A percentile compares a stretch with the other conserved stretches of the same genome.
These are phyloP conservation scores for Saitozyma sp. DNA, from an alignment of 768 basidiomycete species.

Conservation along the genomic window DNA sequence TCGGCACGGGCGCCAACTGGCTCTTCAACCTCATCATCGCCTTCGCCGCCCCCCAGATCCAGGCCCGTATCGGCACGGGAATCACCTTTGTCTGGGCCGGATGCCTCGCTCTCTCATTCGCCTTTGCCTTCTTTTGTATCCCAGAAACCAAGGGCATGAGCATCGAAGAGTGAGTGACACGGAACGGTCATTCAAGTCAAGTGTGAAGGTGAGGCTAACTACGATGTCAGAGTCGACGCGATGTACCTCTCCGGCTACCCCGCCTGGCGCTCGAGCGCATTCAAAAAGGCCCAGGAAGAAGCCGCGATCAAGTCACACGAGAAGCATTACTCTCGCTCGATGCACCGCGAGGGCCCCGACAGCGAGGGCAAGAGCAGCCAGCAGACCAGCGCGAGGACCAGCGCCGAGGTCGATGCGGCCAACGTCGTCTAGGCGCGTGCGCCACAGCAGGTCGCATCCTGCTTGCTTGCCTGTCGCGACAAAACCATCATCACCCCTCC, in stretches of 20 bases:
- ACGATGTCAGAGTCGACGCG: conserved; percentile 39
- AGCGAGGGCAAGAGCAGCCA: conserved; percentile 18
- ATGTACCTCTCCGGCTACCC: conserved; percentile 44
- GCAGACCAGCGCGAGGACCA: conserved; percentile 25
- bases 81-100: conserved; percentile 53
- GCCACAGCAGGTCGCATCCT: too few species aligned
- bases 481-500: too few species aligned
- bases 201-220: neutral
- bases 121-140: conserved; percentile 51
- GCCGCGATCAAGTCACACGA: conserved; percentile 29
- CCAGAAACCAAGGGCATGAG: conserved; percentile 51
- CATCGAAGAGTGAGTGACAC: conserved; percentile 43
- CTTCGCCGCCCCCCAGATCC: conserved; percentile 52
- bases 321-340: conserved; percentile 37
- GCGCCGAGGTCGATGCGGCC: conserved; percentile 12
- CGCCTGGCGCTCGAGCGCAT: conserved; percentile 41
- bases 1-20: conserved; percentile 53
- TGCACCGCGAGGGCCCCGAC: conserved; percentile 23
- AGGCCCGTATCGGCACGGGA: conserved; percentile 47
- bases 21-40: conserved; percentile 49
- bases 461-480: too few species aligned
- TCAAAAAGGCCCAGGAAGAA: conserved; percentile 29
- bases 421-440: neutral
- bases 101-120: conserved; percentile 41
- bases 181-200: neutral